Percentiles rank a stretch among this genome's conserved stretches.
Evolutionary conservation across 2,329 filamentous ascomycete genomes (phyloP).

Genomic region (Thielaviopsis ethacetica): DNA sequence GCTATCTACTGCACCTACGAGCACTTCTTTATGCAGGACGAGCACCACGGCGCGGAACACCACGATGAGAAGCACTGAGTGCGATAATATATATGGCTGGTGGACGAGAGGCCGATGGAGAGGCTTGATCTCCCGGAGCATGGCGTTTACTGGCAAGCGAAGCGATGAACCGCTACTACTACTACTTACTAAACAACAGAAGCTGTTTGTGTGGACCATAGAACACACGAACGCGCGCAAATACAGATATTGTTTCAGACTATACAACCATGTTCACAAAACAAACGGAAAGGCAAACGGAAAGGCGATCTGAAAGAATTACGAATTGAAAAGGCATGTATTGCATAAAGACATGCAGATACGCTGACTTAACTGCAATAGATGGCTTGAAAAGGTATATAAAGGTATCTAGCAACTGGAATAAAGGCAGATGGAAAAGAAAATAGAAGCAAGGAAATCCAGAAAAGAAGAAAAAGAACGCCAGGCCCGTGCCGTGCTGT

Average conservation of each 20-base stretch:
- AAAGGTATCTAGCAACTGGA: not conserved
- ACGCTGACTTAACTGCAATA: not conserved
- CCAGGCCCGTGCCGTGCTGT: not conserved
- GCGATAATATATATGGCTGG: too few relatives aligned
- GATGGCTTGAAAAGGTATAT: not conserved
- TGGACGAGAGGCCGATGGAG: not conserved
- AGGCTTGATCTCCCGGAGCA: conserved; percentile 1
- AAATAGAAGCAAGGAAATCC: not conserved
- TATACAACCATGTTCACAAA: not conserved
- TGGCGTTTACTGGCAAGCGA: not conserved
- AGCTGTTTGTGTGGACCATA: conserved; percentile 3
- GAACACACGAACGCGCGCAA: conserved; percentile 1
- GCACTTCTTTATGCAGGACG: conserved; percentile 66
- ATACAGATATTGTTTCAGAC: conserved; percentile 2
- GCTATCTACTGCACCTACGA: conserved; percentile 80
- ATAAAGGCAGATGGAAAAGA: not conserved
- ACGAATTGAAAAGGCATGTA: too few relatives aligned
- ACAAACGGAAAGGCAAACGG: not conserved
- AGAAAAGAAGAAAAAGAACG: not conserved
- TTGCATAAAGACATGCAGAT: not conserved
- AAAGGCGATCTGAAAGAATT: not conserved
- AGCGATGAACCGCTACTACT: not conserved
- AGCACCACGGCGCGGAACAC: conserved; percentile 36
- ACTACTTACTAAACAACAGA: not conserved
- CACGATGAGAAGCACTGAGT: conserved; percentile 40